These are phyloP conservation scores for Kodamaea neixiangensis DNA, from an alignment of 805 yeast species.

Conservation along the genomic window DNA sequence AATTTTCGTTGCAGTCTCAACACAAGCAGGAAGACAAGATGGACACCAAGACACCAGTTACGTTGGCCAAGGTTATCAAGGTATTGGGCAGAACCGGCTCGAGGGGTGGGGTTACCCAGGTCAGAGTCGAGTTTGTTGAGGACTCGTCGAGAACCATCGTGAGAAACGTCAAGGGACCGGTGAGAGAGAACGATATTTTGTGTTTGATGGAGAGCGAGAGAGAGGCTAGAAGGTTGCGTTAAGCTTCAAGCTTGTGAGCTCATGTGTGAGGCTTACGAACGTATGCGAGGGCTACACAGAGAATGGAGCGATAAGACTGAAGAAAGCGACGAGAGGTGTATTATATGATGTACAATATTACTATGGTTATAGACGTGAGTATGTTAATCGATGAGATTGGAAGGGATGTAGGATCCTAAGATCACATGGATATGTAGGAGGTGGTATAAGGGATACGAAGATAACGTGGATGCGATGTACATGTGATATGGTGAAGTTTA, in stretches of 20 bases:
- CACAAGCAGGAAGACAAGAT: background rate
- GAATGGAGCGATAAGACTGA: no score
- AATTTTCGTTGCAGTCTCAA: background rate
- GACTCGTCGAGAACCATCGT: constrained; percentile 93
- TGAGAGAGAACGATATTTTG: constrained; percentile 96
- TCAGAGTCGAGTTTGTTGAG: constrained; percentile 93
- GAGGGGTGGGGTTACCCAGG: constrained; percentile 99
- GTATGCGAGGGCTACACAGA: no score
- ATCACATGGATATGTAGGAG: no score
- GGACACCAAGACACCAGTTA: constrained; percentile 85
- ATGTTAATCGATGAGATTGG: background rate
- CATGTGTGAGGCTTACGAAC: no score
- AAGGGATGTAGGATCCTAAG: no score
- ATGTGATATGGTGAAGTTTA: no score
- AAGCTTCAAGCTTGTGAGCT: no score
- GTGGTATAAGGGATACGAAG: no score
- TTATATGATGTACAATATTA: background rate
- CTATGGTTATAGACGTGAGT: background rate
- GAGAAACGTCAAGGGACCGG: constrained; percentile 97
- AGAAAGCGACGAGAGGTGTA: background rate
- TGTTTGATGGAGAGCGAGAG: constrained; percentile 99
- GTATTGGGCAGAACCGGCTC: constrained; percentile 99
- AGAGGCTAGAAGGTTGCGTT: constrained; percentile 96
- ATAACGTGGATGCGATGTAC: no score
- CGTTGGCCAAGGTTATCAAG: constrained; percentile 99